Percentiles rank a stretch among this genome's conserved stretches.
phyloP scores from a whole-genome alignment of 306 rosid genomes.

The Casuarina equisetifolia region DNA sequence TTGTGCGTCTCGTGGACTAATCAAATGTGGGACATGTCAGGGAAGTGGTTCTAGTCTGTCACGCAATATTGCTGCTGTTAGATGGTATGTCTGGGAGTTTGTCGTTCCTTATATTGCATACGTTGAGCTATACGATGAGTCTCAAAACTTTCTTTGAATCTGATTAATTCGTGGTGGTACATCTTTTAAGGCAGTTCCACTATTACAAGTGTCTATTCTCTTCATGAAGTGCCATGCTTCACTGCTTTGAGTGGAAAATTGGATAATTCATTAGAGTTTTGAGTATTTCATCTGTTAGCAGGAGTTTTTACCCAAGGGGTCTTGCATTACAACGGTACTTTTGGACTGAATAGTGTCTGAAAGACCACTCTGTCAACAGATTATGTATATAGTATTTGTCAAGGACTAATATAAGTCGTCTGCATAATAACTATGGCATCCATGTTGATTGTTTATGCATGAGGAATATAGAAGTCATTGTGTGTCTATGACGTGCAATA shows the following conservation, averaged over 20 bases:
- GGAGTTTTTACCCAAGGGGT: background rate
- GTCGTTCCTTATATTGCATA: constrained; percentile 4
- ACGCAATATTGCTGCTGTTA: constrained; percentile 59
- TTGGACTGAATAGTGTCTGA: background rate
- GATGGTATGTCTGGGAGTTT: constrained; percentile 55
- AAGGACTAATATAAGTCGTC: background rate
- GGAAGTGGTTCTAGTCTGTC: constrained; percentile 77
- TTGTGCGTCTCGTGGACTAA: constrained; percentile 83
- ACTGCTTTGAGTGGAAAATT: background rate
- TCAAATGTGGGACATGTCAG: constrained; percentile 63
- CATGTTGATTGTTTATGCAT: background rate
- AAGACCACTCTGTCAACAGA: background rate
- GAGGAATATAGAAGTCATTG: no score
- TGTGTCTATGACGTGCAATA: no score
- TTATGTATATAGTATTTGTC: background rate
- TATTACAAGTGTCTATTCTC: background rate
- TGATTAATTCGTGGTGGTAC: constrained; percentile 4
- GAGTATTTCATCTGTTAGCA: background rate
- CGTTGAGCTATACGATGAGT: background rate
- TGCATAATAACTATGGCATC: background rate
- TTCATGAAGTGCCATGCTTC: background rate
- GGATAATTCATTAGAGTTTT: background rate
- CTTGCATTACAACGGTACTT: background rate
- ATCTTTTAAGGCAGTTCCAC: background rate
- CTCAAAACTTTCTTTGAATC: constrained; percentile 4